Percentiles rank a stretch among this genome's conserved stretches.
phyloP scores from a whole-genome alignment of 805 yeast genomes.

The Starmerella tilneyi region DNA sequence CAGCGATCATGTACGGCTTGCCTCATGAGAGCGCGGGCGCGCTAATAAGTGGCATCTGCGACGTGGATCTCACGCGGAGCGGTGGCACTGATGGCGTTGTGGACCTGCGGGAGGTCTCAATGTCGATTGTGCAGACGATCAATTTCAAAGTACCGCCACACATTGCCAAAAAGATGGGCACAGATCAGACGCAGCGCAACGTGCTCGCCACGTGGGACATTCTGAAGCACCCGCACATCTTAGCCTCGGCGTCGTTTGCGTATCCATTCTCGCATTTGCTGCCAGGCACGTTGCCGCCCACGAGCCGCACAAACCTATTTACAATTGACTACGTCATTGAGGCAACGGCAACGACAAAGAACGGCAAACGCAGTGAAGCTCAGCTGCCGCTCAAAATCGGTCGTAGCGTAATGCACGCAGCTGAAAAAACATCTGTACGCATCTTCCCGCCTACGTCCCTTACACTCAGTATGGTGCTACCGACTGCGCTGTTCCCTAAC shows the following conservation, averaged over 20 bases:
- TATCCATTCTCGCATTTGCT: slow-evolving; percentile 85
- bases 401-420: slow-evolving; percentile 69
- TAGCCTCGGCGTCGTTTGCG: slow-evolving; percentile 67
- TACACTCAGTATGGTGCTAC: slow-evolving; percentile 75
- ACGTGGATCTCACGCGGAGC: slow-evolving; percentile 40
- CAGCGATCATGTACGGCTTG: slow-evolving; percentile 72
- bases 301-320: slow-evolving; percentile 50
- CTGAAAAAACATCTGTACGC: slow-evolving; percentile 75
- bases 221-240: slow-evolving; percentile 42
- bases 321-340: slow-evolving; percentile 62
- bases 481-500: slow-evolving; percentile 81
- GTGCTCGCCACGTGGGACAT: slow-evolving; percentile 86
- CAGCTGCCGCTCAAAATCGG: slow-evolving; percentile 43
- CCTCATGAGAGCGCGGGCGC: slow-evolving; percentile 77
- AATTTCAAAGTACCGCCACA: slow-evolving; percentile 24
- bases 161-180: slow-evolving; percentile 20
- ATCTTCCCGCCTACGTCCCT: slow-evolving; percentile 94
- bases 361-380: slow-evolving; percentile 9
- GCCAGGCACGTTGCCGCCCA: slow-evolving; percentile 81
- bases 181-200: slow-evolving; percentile 28
- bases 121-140: slow-evolving; percentile 55
- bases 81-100: slow-evolving; percentile 47
- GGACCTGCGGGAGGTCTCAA: slow-evolving; percentile 20
- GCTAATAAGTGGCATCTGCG: slow-evolving; percentile 66
- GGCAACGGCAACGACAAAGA: slow-evolving; percentile 36